These are phyloP conservation scores for Xylaria venustula DNA, from an alignment of 495 filamentous ascomycete genomes.

Conservation along the genomic window DNA sequence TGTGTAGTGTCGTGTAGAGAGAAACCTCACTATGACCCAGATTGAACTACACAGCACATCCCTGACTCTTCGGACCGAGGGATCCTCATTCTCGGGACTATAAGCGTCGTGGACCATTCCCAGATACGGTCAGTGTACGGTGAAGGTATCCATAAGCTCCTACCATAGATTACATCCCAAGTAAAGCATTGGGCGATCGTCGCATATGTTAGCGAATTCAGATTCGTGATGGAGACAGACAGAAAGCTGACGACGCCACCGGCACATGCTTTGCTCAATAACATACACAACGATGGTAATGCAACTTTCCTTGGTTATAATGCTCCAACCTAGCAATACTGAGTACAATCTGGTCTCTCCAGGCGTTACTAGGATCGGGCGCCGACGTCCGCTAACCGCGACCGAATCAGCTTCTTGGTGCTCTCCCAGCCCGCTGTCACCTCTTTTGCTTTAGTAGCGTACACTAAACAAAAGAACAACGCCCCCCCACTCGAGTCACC, in stretches of 20 bases:
- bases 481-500: background rate
- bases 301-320: background rate
- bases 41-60: too few species aligned
- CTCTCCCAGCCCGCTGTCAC: conserved; percentile 27
- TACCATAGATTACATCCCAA: background rate
- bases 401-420: conserved; percentile 28
- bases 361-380: conserved; percentile 11
- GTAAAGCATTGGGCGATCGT: background rate
- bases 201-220: background rate
- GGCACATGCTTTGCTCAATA: conserved; percentile 1
- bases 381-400: conserved; percentile 25
- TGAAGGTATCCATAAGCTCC: background rate
- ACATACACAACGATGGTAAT: background rate
- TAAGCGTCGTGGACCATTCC: background rate
- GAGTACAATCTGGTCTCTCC: background rate
- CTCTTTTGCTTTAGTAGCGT: conserved; percentile 2
- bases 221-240: background rate
- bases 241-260: background rate
- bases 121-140: background rate
- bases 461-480: too few species aligned
- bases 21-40: background rate
- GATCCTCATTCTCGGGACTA: background rate
- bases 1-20: background rate
- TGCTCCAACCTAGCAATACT: background rate
- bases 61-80: background rate